A percentile compares a stretch with the other conserved stretches of the same genome.
Conservation (phyloP, 257 asterid genomes). For the Nicotiana noctiflora region DNA sequence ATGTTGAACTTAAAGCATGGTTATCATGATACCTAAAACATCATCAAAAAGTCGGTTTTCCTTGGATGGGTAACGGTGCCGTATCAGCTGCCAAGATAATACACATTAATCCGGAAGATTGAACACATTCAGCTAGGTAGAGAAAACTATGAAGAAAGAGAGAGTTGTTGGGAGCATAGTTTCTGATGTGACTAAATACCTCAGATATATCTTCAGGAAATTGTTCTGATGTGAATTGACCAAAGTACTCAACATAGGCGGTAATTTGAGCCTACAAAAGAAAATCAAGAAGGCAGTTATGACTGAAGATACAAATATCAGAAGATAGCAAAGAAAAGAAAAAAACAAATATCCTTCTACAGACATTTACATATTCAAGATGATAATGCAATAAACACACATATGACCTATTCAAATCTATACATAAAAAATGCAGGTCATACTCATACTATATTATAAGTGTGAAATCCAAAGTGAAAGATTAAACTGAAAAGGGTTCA, state of each 20-base stretch:
- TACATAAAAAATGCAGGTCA: not conserved
- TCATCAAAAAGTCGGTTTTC: constrained; percentile 90
- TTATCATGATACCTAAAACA: constrained; percentile 59
- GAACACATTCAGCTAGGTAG: constrained; percentile 6
- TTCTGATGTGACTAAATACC: constrained; percentile 41
- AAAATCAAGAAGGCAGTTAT: not conserved
- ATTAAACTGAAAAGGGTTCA: too few species aligned
- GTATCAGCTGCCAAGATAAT: constrained; percentile 62
- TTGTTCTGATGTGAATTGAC: constrained; percentile 91
- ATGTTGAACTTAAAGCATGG: not conserved
- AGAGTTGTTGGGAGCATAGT: not conserved
- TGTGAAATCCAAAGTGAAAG: too few species aligned
- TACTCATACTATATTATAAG: too few species aligned
- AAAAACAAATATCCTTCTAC: not conserved
- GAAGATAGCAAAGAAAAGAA: not conserved
- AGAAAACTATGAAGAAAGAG: not conserved
- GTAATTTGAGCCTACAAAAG: constrained; percentile 66
- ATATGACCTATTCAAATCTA: too few species aligned
- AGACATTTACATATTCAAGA: not conserved
- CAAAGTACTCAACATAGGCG: constrained; percentile 92
- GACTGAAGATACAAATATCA: not conserved
- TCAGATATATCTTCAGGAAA: constrained; percentile 96
- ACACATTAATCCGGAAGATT: not conserved
- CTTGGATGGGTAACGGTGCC: constrained; percentile 75
- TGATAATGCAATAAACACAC: not conserved